phyloP scores from a whole-genome alignment of 306 rosid genomes.

The barrel medic (Medicago truncatula) region DNA sequence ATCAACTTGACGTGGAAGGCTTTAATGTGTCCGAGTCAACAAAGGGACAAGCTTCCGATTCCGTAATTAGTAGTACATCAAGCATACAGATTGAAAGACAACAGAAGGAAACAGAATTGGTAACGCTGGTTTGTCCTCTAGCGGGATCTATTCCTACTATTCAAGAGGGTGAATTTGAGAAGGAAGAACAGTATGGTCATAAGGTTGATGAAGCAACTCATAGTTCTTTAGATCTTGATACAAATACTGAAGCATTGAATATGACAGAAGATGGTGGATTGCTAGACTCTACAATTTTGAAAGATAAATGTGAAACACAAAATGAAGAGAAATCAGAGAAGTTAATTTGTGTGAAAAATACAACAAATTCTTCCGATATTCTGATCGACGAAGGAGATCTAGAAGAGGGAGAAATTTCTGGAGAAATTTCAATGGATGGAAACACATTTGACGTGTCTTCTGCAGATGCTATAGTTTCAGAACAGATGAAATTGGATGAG shows the following conservation, averaged over 20 bases:
- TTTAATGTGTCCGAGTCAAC: conserved; percentile 33
- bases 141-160: conserved; percentile 34
- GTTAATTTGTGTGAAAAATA: conserved; percentile 23
- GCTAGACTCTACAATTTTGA: conserved; percentile 18
- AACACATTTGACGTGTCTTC: conserved; percentile 43
- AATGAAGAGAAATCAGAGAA: conserved; percentile 35
- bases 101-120: conserved; percentile 45
- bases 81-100: conserved; percentile 30
- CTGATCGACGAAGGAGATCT: conserved; percentile 45
- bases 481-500: conserved; percentile 41
- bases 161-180: conserved; percentile 45
- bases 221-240: conserved; percentile 41
- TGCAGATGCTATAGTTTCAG: conserved; percentile 46
- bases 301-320: conserved; percentile 36
- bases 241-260: conserved; percentile 35
- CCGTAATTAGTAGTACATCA: conserved; percentile 21
- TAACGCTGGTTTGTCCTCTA: conserved; percentile 34
- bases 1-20: conserved; percentile 38
- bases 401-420: conserved; percentile 90
- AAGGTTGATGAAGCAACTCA: conserved; percentile 39
- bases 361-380: conserved; percentile 38
- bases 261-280: conserved; percentile 16
- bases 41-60: conserved; percentile 21
- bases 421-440: conserved; percentile 47
- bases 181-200: conserved; percentile 38